phyloP scores from a whole-genome alignment of 371 early-diverging fungal genomes.

The Rhizopus arrhizus region DNA sequence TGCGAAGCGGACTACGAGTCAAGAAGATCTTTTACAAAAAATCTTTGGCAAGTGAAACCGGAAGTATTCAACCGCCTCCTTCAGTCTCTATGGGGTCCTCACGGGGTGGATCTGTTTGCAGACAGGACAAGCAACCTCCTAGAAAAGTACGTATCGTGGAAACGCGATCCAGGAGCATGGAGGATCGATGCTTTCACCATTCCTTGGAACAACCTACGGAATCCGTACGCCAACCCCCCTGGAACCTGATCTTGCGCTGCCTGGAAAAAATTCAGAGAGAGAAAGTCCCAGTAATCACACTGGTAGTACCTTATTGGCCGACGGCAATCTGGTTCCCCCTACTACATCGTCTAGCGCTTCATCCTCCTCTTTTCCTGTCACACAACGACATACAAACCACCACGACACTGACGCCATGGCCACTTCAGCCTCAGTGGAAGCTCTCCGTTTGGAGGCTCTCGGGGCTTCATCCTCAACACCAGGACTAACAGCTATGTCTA shows the following conservation, averaged over 20 bases:
- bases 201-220: conserved; percentile 4
- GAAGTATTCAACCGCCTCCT: conserved; percentile 1
- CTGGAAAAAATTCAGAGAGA: conserved; percentile 8
- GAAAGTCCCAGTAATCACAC: background rate
- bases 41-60: conserved; percentile 11
- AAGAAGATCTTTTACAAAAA: conserved; percentile 7
- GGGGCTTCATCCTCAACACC: background rate
- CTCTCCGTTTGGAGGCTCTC: conserved; percentile 15
- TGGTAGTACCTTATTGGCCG: conserved; percentile 18
- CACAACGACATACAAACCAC: background rate
- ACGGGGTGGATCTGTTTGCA: conserved; percentile 30
- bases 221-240: conserved; percentile 14
- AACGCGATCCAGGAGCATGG: conserved; percentile 12
- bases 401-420: background rate
- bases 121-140: conserved; percentile 18
- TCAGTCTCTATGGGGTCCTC: conserved; percentile 2
- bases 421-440: background rate
- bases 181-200: conserved; percentile 14
- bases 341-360: conserved; percentile 8
- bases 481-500: background rate
- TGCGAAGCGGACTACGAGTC: conserved; percentile 9
- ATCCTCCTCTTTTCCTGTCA: background rate
- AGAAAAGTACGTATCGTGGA: conserved; percentile 23
- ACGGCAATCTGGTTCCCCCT: conserved; percentile 27
- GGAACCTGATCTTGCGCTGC: conserved; percentile 13